These are phyloP conservation scores for Entomortierella beljakovae DNA, from an alignment of 192 early-diverging fungal species.

Conservation along the genomic window DNA sequence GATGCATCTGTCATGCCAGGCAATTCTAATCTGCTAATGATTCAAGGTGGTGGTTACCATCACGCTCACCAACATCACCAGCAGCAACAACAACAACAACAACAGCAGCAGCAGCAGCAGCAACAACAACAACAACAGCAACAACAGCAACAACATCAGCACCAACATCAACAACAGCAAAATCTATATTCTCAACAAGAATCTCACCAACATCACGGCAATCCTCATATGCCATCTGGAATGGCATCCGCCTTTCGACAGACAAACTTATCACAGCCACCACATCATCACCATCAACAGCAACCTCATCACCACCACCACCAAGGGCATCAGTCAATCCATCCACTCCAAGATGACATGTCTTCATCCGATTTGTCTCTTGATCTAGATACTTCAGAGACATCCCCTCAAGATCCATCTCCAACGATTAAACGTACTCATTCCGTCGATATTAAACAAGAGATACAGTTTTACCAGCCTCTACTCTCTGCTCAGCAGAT, in stretches of 20 bases:
- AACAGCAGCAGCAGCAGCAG: slow-evolving; percentile 9
- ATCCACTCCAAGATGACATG: slow-evolving; percentile 13
- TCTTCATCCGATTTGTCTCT: slow-evolving; percentile 25
- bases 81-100: slow-evolving; percentile 2
- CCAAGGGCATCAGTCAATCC: slow-evolving; percentile 13
- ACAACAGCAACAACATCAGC: slow-evolving; percentile 14
- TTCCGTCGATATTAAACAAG: slow-evolving; percentile 43
- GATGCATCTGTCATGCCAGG: slow-evolving; percentile 29
- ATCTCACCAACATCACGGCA: slow-evolving; percentile 12
- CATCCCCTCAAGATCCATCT: slow-evolving; percentile 7
- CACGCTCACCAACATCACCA: slow-evolving; percentile 4
- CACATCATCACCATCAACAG: slow-evolving; percentile 20
- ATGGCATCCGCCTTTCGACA: slow-evolving; percentile 41
- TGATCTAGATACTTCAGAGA: slow-evolving; percentile 18
- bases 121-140: slow-evolving; percentile 27
- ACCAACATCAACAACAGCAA: slow-evolving; percentile 18
- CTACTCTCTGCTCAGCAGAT: slow-evolving; percentile 26
- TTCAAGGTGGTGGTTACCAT: slow-evolving; percentile 21
- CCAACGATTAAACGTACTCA: slow-evolving; percentile 17
- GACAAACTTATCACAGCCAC: not conserved
- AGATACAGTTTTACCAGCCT: slow-evolving; percentile 38
- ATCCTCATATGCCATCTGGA: slow-evolving; percentile 29
- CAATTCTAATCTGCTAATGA: slow-evolving; percentile 15
- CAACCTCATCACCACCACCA: slow-evolving; percentile 30
- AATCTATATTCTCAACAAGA: slow-evolving; percentile 23